phyloP scores from a whole-genome alignment of 805 yeast genomes.

The Metschnikowia drakensbergensis region DNA sequence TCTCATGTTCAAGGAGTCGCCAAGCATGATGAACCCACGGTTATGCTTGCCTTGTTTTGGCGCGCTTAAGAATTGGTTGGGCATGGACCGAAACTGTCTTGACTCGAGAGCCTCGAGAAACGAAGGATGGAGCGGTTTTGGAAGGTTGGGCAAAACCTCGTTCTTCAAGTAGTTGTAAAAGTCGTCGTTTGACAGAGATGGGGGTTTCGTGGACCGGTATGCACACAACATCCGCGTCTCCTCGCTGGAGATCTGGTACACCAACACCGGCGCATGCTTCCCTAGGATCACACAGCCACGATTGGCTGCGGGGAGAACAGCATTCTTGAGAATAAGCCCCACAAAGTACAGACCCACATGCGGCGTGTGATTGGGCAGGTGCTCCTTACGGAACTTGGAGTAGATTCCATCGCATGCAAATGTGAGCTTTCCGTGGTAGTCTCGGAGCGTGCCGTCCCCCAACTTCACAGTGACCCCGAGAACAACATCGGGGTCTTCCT shows the following conservation, averaged over 20 bases:
- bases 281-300: conserved; percentile 92
- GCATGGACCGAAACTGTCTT: conserved; percentile 76
- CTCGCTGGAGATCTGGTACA: conserved; percentile 78
- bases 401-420: conserved; percentile 91
- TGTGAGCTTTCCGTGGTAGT: conserved; percentile 58
- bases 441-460: conserved; percentile 25
- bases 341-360: conserved; percentile 77
- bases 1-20: conserved; percentile 95
- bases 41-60: conserved; percentile 48
- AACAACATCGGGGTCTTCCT: conserved; percentile 47
- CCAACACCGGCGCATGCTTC: conserved; percentile 78
- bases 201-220: conserved; percentile 67
- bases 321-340: conserved; percentile 72
- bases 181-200: conserved; percentile 56
- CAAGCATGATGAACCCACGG: conserved; percentile 77
- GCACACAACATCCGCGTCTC: conserved; percentile 92
- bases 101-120: conserved; percentile 57
- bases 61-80: conserved; percentile 88
- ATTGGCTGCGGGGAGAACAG: conserved; percentile 66
- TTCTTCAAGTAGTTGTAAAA: conserved; percentile 55
- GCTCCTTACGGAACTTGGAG: conserved; percentile 81
- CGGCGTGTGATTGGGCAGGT: conserved; percentile 60
- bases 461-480: conserved; percentile 68
- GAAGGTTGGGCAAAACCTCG: conserved; percentile 66
- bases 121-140: conserved; percentile 60